phyloP scores from a whole-genome alignment of 257 asterid genomes.

The Solanum ossicruentum region DNA sequence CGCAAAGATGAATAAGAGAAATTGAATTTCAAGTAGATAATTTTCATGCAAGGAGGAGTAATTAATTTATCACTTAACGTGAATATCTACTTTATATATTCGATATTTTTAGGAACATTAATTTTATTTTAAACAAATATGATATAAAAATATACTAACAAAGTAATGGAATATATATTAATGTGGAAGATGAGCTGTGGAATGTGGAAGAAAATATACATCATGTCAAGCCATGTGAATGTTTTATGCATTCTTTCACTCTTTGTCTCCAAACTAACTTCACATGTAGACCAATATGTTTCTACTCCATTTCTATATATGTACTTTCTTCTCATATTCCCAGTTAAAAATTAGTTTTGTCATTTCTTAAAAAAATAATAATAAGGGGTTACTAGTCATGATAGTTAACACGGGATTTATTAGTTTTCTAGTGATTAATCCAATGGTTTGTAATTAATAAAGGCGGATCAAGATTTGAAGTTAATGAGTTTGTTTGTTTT shows the following conservation, averaged over 20 bases:
- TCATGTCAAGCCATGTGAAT: background rate
- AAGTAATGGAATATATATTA: background rate
- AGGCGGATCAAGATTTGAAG: background rate
- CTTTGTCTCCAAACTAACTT: background rate
- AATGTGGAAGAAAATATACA: background rate
- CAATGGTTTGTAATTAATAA: background rate
- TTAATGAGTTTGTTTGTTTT: background rate
- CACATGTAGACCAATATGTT: background rate
- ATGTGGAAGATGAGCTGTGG: background rate
- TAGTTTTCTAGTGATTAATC: background rate
- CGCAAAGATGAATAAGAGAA: background rate
- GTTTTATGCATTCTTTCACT: background rate
- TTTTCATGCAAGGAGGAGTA: background rate
- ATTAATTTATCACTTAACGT: background rate
- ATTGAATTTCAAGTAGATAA: background rate
- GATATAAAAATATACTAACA: background rate
- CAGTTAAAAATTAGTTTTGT: background rate
- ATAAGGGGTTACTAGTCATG: background rate
- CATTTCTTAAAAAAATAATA: background rate
- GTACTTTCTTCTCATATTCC: background rate
- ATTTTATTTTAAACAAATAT: background rate
- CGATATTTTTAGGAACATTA: background rate
- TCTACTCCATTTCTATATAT: background rate
- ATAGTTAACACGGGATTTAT: background rate
- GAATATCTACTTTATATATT: background rate